Evolutionary conservation across 805 yeast species (phyloP).

Genomic region (Myxozyma melibiosi): DNA sequence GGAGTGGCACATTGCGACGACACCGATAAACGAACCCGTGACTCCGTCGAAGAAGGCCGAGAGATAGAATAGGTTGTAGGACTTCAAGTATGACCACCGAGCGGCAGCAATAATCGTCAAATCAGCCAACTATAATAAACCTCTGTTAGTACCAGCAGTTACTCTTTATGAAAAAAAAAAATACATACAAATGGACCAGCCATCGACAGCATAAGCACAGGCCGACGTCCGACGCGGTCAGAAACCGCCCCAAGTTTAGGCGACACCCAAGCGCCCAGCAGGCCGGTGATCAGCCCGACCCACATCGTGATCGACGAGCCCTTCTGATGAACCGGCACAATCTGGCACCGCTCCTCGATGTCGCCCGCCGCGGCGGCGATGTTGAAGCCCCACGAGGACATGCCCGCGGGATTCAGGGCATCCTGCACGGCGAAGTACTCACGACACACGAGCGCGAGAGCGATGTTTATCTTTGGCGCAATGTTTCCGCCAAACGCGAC

Average conservation of each 20-base stretch:
- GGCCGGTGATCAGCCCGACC: slow-evolving; percentile 26
- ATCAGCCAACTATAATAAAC: slow-evolving; percentile 13
- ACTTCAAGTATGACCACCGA: slow-evolving; percentile 16
- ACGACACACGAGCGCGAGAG: slow-evolving; percentile 22
- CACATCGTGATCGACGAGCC: slow-evolving; percentile 25
- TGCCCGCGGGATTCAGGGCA: background rate
- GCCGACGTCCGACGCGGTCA: slow-evolving; percentile 22
- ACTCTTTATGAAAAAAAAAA: background rate
- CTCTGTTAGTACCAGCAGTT: background rate
- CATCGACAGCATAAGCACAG: slow-evolving; percentile 8
- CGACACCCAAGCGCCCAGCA: slow-evolving; percentile 19
- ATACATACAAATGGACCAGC: slow-evolving; percentile 25
- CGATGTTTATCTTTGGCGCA: slow-evolving; percentile 29
- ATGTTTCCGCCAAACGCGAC: slow-evolving; percentile 26
- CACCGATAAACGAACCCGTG: slow-evolving; percentile 22
- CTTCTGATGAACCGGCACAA: slow-evolving; percentile 18
- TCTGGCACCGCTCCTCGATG: slow-evolving; percentile 23
- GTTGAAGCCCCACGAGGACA: background rate
- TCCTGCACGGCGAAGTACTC: slow-evolving; percentile 21
- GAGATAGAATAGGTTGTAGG: slow-evolving; percentile 19
- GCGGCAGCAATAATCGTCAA: slow-evolving; percentile 14
- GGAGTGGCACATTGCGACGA: slow-evolving; percentile 29
- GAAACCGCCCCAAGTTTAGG: slow-evolving; percentile 19
- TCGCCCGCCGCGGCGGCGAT: slow-evolving; percentile 8
- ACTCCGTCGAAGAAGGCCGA: slow-evolving; percentile 21